Evolutionary conservation across 345 rosid genomes (phyloP).

Genomic region (Theobroma cacao): DNA sequence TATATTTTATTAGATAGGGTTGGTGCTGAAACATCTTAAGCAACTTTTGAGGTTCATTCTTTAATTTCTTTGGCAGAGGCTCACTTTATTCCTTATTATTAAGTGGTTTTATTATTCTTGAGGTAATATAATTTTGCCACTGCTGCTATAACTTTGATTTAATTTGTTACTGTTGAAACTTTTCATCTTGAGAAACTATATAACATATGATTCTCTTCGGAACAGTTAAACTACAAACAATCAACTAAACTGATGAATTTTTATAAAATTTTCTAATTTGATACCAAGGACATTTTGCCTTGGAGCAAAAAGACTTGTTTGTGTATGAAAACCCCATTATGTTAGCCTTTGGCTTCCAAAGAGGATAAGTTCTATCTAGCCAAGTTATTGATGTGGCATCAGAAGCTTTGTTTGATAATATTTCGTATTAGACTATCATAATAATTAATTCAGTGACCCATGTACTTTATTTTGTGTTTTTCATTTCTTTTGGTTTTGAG

Average conservation of each 20-base stretch:
- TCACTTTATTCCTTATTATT: not conserved
- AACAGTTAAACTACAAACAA: not conserved
- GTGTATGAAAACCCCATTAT: not conserved
- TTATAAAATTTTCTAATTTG: not conserved
- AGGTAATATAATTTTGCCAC: not conserved
- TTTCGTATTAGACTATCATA: not conserved
- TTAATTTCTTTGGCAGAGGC: not conserved
- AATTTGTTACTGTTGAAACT: not conserved
- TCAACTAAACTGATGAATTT: not conserved
- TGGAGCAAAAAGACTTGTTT: not conserved
- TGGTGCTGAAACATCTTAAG: not conserved
- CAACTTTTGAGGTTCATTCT: not conserved
- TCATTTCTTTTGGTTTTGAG: not conserved
- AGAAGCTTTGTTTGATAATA: not conserved
- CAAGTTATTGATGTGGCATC: not conserved
- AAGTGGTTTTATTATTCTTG: not conserved
- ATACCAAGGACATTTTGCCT: not conserved
- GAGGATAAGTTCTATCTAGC: not conserved
- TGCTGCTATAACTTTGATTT: not conserved
- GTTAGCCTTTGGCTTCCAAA: not conserved
- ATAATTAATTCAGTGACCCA: not conserved
- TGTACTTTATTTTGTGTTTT: not conserved
- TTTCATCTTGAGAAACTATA: not conserved
- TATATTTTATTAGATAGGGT: not conserved
- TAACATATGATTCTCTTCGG: not conserved